A percentile compares a stretch with the other conserved stretches of the same genome.
These are phyloP conservation scores for Ganoderma resinaceum DNA, from an alignment of 1,284 basidiomycete genomes.

Conservation along the genomic window DNA sequence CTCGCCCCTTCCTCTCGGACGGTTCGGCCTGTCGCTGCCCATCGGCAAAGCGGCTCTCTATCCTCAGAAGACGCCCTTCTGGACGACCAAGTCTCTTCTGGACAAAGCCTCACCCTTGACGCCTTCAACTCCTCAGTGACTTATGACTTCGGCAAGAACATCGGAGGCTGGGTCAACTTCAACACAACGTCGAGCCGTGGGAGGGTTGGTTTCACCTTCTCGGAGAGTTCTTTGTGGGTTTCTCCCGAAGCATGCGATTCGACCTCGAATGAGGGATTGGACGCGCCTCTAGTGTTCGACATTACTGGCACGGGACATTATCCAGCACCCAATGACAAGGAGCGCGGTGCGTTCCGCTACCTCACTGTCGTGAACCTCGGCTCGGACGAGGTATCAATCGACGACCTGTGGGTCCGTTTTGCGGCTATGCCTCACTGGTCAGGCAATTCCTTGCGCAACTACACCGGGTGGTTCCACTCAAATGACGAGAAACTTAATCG, in stretches of 20 bases:
- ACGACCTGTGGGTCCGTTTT: slow-evolving; percentile 28
- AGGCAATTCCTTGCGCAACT: slow-evolving; percentile 19
- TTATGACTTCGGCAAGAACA: slow-evolving; percentile 32
- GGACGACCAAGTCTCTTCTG: background rate
- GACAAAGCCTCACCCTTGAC: slow-evolving; percentile 9
- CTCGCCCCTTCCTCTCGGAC: slow-evolving; percentile 26
- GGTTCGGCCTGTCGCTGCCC: slow-evolving; percentile 19
- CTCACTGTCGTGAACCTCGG: slow-evolving; percentile 28
- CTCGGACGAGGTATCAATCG: slow-evolving; percentile 1
- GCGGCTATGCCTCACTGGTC: slow-evolving; percentile 31
- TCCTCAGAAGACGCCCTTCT: slow-evolving; percentile 17
- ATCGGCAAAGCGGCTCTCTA: slow-evolving; percentile 18
- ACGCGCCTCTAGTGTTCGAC: slow-evolving; percentile 26
- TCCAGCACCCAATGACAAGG: slow-evolving; percentile 18
- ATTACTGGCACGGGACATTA: slow-evolving; percentile 18
- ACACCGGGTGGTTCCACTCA: slow-evolving; percentile 30
- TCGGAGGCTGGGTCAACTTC: slow-evolving; percentile 27
- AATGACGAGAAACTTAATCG: slow-evolving; percentile 29
- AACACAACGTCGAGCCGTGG: slow-evolving; percentile 20
- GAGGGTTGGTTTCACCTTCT: slow-evolving; percentile 26
- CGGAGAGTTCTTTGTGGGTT: slow-evolving; percentile 29
- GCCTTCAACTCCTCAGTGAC: slow-evolving; percentile 25
- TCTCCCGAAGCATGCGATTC: slow-evolving; percentile 23
- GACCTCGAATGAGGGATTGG: slow-evolving; percentile 17
- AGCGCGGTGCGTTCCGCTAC: slow-evolving; percentile 30